These are phyloP conservation scores for Globisporangium orthogonon DNA, from an alignment of 352 stramenopile genomes.

Conservation along the genomic window DNA sequence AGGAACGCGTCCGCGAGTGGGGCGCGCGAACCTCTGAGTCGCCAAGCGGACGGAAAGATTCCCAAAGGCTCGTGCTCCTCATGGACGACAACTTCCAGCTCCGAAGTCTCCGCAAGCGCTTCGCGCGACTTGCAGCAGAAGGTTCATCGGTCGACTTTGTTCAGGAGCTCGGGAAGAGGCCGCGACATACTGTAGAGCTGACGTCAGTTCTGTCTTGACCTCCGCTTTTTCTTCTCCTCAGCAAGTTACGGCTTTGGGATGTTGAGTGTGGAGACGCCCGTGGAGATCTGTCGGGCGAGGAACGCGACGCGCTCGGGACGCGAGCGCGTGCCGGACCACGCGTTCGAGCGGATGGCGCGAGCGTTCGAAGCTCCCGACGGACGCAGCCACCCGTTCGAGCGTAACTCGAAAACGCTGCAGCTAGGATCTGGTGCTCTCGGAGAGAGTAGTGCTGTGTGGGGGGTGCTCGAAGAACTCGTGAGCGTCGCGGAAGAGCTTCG, in stretches of 20 bases:
- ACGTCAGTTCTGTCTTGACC: too few species aligned
- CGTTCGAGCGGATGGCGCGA: conserved; percentile 40
- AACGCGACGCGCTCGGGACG: conserved; percentile 26
- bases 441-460: background rate
- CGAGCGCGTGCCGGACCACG: conserved; percentile 28
- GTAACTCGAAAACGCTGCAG: conserved; percentile 23
- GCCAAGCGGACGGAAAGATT: background rate
- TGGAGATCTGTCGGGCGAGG: conserved; percentile 24
- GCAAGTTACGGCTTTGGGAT: conserved; percentile 37
- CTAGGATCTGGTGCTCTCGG: conserved; percentile 2
- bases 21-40: conserved; percentile 4
- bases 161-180: too few species aligned
- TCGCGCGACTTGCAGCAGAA: conserved; percentile 42
- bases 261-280: conserved; percentile 25
- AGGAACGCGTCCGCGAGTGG: conserved; percentile 13
- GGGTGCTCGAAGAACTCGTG: background rate
- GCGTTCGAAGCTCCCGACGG: conserved; percentile 36
- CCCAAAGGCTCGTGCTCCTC: conserved; percentile 34
- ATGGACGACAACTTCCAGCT: conserved; percentile 73
- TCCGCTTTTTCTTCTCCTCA: background rate
- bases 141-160: conserved; percentile 14
- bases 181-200: too few species aligned
- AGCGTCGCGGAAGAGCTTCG: background rate
- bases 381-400: conserved; percentile 23
- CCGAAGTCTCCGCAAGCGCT: conserved; percentile 62